Evolutionary conservation across 306 rosid species (phyloP).

Genomic region (Mimosa pudica): DNA sequence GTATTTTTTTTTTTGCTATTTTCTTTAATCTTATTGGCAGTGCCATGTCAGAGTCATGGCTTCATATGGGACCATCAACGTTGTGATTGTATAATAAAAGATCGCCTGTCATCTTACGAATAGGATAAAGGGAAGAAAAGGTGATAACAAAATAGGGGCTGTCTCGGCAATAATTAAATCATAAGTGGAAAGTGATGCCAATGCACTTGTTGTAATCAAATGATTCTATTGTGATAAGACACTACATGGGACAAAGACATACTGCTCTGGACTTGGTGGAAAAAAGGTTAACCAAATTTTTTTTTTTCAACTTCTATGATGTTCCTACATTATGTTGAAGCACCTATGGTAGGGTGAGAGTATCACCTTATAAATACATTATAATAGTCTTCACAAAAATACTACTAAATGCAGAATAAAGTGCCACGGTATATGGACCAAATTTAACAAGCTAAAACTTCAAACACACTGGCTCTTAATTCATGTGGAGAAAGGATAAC

Average conservation of each 20-base stretch:
- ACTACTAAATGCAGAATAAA: not conserved
- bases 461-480: not conserved
- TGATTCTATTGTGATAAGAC: not conserved
- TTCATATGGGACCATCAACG: not conserved
- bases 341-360: not conserved
- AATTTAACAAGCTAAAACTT: not conserved
- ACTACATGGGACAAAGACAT: not conserved
- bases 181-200: not conserved
- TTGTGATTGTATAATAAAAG: not conserved
- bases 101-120: not conserved
- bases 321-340: not conserved
- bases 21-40: not conserved
- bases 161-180: not conserved
- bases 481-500: not conserved
- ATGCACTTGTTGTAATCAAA: not conserved
- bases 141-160: not conserved
- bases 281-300: not conserved
- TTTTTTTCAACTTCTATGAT: not conserved
- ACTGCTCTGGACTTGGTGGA: not conserved
- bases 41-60: slow-evolving; percentile 5
- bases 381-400: not conserved
- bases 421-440: not conserved
- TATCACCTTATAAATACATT: not conserved
- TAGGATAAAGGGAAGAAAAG: not conserved
- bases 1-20: not conserved